Percentiles rank a stretch among this genome's conserved stretches.
Evolutionary conservation across 2,329 filamentous ascomycete genomes (phyloP).

Genomic region (Paraphoma chrysanthemicola): DNA sequence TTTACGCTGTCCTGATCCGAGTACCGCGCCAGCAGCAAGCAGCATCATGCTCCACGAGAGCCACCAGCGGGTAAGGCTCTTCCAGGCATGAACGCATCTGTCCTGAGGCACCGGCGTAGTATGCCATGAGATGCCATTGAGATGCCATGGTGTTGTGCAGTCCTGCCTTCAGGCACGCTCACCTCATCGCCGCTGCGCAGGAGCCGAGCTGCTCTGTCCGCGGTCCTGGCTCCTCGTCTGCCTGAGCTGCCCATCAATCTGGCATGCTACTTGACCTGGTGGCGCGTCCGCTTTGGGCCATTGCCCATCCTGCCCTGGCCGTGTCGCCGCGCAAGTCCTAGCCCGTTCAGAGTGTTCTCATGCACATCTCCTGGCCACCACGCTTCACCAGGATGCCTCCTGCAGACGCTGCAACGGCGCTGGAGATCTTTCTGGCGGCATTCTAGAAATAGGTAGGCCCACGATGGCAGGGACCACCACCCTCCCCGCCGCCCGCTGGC

Average conservation of each 20-base stretch:
- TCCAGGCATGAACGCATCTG: constrained; percentile 37
- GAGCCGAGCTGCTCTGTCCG: constrained; percentile 30
- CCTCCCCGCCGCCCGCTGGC: constrained; percentile 28
- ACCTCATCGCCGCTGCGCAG: constrained; percentile 22
- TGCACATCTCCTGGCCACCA: constrained; percentile 46
- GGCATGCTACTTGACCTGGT: constrained; percentile 41
- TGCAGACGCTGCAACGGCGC: constrained; percentile 48
- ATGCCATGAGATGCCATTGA: constrained; percentile 17
- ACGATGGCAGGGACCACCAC: constrained; percentile 38
- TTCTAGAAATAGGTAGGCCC: constrained; percentile 53
- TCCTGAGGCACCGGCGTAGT: constrained; percentile 29
- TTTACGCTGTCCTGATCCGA: constrained; percentile 38
- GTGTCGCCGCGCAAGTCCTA: constrained; percentile 34
- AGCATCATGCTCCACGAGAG: constrained; percentile 33
- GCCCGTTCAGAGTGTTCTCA: constrained; percentile 40
- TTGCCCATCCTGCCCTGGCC: constrained; percentile 37
- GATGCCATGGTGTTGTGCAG: constrained; percentile 5
- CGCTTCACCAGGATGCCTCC: constrained; percentile 43
- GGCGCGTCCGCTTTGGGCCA: constrained; percentile 43
- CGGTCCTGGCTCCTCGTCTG: constrained; percentile 35
- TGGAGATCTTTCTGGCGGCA: constrained; percentile 50
- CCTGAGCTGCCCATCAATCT: constrained; percentile 35
- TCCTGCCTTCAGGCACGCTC: constrained; percentile 8
- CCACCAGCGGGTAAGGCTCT: constrained; percentile 31
- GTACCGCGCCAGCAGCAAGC: constrained; percentile 29